Percentiles rank a stretch among this genome's conserved stretches.
These are phyloP conservation scores for Talaromyces sp. DNA, from an alignment of 2,329 filamentous ascomycete species.

Conservation along the genomic window DNA sequence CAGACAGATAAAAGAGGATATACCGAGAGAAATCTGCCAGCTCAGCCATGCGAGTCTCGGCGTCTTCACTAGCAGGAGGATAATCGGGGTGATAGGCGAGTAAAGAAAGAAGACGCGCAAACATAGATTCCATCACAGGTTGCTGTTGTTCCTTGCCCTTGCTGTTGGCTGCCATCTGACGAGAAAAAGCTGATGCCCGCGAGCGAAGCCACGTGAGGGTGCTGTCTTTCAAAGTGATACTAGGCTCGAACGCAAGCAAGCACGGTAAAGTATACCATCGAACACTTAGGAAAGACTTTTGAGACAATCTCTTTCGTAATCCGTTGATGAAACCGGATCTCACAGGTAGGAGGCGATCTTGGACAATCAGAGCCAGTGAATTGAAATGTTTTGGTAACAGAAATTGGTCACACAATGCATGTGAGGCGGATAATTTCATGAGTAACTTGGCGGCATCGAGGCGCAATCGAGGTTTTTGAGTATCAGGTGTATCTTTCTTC, in stretches of 20 bases:
- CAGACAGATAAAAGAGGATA: conserved; percentile 80
- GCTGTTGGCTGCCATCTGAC: conserved; percentile 37
- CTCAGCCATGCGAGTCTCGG: conserved; percentile 51
- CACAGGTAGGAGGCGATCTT: conserved; percentile 71
- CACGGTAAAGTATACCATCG: conserved; percentile 91
- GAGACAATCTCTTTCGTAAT: conserved; percentile 67
- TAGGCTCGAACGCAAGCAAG: conserved; percentile 85
- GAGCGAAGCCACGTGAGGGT: conserved; percentile 88
- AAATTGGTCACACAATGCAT: conserved; percentile 68
- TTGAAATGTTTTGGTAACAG: conserved; percentile 75
- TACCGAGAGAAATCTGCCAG: conserved; percentile 82
- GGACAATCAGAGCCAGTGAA: conserved; percentile 71
- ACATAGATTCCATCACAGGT: conserved; percentile 71
- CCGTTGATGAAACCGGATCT: conserved; percentile 76
- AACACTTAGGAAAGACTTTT: conserved; percentile 65
- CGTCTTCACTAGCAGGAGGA: conserved; percentile 35
- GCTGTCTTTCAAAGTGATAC: conserved; percentile 65
- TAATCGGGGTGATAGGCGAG: conserved; percentile 95
- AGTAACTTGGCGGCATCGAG: conserved; percentile 75
- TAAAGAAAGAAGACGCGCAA: conserved; percentile 79
- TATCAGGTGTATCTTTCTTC: conserved; percentile 67
- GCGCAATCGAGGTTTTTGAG: conserved; percentile 76
- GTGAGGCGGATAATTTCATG: conserved; percentile 77
- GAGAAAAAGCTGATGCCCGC: conserved; percentile 63
- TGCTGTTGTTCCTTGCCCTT: conserved; percentile 48